These are phyloP conservation scores for Apiospora aurea DNA, from an alignment of 2,329 filamentous ascomycete genomes.

Conservation along the genomic window DNA sequence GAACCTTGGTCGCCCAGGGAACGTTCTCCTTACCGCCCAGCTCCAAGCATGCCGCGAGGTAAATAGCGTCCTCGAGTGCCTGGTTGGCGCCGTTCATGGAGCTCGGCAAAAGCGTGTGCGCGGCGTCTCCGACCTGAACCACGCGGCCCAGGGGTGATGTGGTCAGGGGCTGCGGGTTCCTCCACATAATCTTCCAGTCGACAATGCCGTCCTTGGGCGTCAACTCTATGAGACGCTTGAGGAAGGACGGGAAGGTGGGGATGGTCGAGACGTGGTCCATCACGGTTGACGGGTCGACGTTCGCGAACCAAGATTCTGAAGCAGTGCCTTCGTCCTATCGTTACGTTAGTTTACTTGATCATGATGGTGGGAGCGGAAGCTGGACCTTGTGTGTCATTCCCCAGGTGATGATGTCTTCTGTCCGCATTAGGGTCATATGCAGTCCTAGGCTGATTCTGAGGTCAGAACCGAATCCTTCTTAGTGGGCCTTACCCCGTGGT, in stretches of 20 bases:
- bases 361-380: background rate
- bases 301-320: conserved; percentile 1
- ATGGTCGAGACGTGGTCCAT: conserved; percentile 22
- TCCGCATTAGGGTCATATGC: conserved; percentile 7
- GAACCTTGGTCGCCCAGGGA: conserved; percentile 36
- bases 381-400: conserved; percentile 23
- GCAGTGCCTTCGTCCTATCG: conserved; percentile 1
- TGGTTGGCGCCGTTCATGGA: conserved; percentile 46
- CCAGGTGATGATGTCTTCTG: conserved; percentile 23
- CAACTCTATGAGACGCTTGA: conserved; percentile 32
- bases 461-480: background rate
- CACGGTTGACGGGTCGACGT: conserved; percentile 29
- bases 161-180: conserved; percentile 43
- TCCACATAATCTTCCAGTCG: conserved; percentile 46
- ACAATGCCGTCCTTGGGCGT: conserved; percentile 45
- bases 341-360: background rate
- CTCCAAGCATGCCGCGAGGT: conserved; percentile 41
- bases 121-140: conserved; percentile 46
- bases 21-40: conserved; percentile 37
- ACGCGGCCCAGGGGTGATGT: conserved; percentile 40
- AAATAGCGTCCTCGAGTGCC: conserved; percentile 46
- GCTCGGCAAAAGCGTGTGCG: conserved; percentile 45
- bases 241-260: conserved; percentile 27
- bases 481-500: background rate
- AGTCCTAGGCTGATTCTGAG: background rate